Evolutionary conservation across 176 grass and related monocot species (phyloP).

Genomic region (Urochloa ruziziensis): DNA sequence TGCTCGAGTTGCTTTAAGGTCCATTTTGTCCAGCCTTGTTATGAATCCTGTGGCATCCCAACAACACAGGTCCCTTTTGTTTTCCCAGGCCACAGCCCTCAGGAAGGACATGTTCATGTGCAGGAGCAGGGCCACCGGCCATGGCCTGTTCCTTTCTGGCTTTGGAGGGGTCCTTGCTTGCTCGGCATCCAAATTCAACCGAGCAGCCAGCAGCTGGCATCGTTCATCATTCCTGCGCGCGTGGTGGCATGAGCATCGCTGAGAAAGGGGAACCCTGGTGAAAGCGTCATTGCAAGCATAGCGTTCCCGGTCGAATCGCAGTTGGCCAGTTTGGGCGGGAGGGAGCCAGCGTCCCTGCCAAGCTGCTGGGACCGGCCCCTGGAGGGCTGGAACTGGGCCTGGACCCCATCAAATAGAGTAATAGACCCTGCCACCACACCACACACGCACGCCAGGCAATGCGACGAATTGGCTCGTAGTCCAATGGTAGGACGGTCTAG

Average conservation of each 20-base stretch:
- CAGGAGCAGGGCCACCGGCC: not conserved
- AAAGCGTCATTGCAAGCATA: not conserved
- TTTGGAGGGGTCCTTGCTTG: constrained; percentile 1
- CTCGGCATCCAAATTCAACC: constrained; percentile 38
- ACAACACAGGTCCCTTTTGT: too few species aligned
- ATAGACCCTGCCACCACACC: not conserved
- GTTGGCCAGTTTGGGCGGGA: not conserved
- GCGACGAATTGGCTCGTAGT: too few species aligned
- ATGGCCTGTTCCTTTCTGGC: constrained; percentile 16
- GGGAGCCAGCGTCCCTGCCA: too few species aligned
- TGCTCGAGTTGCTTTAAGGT: not conserved
- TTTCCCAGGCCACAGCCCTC: too few species aligned
- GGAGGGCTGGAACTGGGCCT: not conserved
- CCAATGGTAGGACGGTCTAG: too few species aligned
- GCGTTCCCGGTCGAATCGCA: not conserved
- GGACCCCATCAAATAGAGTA: not conserved
- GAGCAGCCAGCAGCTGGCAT: not conserved
- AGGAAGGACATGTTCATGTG: not conserved
- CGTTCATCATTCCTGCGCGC: constrained; percentile 20
- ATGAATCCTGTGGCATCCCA: not conserved
- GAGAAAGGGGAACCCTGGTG: not conserved
- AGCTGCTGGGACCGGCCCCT: too few species aligned
- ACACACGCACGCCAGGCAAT: too few species aligned
- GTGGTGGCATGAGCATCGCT: not conserved
- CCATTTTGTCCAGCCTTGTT: not conserved